Base-by-base conservation (phyloP, 257 asterid species). In the Knoxia roxburghii region DNA sequence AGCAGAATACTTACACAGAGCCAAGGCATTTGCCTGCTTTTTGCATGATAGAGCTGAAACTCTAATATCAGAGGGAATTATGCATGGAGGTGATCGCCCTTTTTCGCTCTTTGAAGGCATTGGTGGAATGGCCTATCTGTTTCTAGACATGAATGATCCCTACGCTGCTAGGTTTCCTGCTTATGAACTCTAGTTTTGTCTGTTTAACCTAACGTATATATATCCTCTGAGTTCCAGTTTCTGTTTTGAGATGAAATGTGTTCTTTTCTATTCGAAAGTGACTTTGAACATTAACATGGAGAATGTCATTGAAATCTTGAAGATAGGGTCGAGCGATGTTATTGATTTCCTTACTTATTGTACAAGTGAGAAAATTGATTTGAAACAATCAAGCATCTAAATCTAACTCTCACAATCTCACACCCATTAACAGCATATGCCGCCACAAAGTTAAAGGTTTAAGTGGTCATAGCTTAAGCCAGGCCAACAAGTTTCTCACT, bases 401-500 rank as follows among this genome's bases (percentile, higher is more conserved):
- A 55, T 49, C 61, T 30, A 59, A 58, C 27, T 65, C 68, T 27
- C 53, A 45, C 33, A 63, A 27, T 33, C 62, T 8, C 52, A 37
- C 35, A 33, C 27, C 61, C 12, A 37, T 23, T 14, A 62, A 39
- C 17, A 30, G 8, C 73, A 58, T 20, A 27, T 40, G 64, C 64
- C 26, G 55, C 48, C 6, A 54, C 72, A 20, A 40, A 67, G 54
- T 3, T 67, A 15, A 33, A 57, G 11, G 15, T 33, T 27, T 15
- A 39, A 62, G 51, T 29, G 48, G 33, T 20, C 15, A 55, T 30
- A 3, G 26, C 40, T 77, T 66, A 83, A 59, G 81, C 80, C 83
- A 88, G 79, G 43, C 98, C 97, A 20, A 89, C 96, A 5, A 92
- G 89, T 54, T 89, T 86, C 85, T 87, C 97, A 17, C 98, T 92